Evolutionary conservation across 2,329 filamentous ascomycete genomes (phyloP).

Genomic region (Cladosporium sp.): DNA sequence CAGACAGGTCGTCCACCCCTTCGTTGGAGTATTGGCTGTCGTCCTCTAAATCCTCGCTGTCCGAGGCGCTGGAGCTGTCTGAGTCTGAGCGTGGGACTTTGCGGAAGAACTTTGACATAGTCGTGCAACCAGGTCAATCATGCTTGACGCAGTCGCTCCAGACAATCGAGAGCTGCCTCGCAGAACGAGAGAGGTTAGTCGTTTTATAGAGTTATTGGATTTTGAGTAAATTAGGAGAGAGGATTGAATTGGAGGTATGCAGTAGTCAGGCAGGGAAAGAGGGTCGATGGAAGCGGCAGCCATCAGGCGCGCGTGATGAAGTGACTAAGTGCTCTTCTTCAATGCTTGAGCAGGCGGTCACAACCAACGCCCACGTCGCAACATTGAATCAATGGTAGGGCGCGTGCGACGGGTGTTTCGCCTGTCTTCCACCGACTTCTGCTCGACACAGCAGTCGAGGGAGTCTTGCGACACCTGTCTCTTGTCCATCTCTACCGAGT

Average conservation of each 20-base stretch:
- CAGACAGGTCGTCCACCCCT: background rate
- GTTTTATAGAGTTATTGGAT: background rate
- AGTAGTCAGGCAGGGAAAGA: background rate
- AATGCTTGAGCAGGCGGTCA: background rate
- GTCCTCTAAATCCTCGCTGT: slow-evolving; percentile 9
- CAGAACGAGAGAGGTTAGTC: background rate
- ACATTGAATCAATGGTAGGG: slow-evolving; percentile 6
- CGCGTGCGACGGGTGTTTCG: slow-evolving; percentile 8
- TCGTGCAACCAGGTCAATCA: slow-evolving; percentile 6
- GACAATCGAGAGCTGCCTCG: background rate
- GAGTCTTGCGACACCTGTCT: background rate
- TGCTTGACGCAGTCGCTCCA: background rate
- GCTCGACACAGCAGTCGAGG: background rate
- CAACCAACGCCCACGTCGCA: slow-evolving; percentile 3
- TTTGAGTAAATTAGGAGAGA: background rate
- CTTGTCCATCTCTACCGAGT: background rate
- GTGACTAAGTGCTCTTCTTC: slow-evolving; percentile 5
- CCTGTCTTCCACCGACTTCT: background rate
- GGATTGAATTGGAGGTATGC: background rate
- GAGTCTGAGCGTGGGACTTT: slow-evolving; percentile 10
- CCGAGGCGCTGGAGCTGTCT: slow-evolving; percentile 15
- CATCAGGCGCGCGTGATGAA: background rate
- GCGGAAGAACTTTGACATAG: slow-evolving; percentile 22
- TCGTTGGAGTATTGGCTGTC: background rate
- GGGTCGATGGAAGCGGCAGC: slow-evolving; percentile 4